A percentile compares a stretch with the other conserved stretches of the same genome.
These are phyloP conservation scores for Termitomyces sp. DNA, from an alignment of 768 basidiomycete genomes.

Conservation along the genomic window DNA sequence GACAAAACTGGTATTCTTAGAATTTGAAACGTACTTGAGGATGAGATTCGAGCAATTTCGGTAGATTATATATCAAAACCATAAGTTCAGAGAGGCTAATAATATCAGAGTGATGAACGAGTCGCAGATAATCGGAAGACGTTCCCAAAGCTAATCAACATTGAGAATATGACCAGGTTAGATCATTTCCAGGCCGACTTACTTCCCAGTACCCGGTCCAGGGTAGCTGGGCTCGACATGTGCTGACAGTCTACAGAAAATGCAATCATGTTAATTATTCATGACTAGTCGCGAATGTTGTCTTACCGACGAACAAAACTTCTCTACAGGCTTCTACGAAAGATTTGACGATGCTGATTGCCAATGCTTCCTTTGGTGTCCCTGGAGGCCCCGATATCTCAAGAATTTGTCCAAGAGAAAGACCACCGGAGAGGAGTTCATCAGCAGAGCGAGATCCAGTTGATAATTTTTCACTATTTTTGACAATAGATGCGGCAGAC, in stretches of 20 bases:
- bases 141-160: slow-evolving; percentile 6
- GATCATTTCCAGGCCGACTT: neutral
- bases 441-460: slow-evolving; percentile 50
- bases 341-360: slow-evolving; percentile 39
- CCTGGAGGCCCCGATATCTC: slow-evolving; percentile 79
- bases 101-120: slow-evolving; percentile 36
- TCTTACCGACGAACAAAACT: slow-evolving; percentile 61
- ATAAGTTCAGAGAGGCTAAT: slow-evolving; percentile 50
- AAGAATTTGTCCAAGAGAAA: slow-evolving; percentile 54
- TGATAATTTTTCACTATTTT: slow-evolving; percentile 22
- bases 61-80: slow-evolving; percentile 51
- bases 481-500: slow-evolving; percentile 42
- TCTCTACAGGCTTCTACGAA: slow-evolving; percentile 43
- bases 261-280: neutral
- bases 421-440: slow-evolving; percentile 55
- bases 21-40: slow-evolving; percentile 35
- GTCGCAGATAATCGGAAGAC: slow-evolving; percentile 12
- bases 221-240: slow-evolving; percentile 28
- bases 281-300: slow-evolving; percentile 5
- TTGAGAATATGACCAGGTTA: too few species aligned
- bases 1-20: neutral
- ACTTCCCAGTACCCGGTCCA: slow-evolving; percentile 25
- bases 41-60: slow-evolving; percentile 34
- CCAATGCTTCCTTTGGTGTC: slow-evolving; percentile 54
- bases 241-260: slow-evolving; percentile 38